These are phyloP conservation scores for Aspergillus fischeri DNA, from an alignment of 2,329 filamentous ascomycete species.

Conservation along the genomic window DNA sequence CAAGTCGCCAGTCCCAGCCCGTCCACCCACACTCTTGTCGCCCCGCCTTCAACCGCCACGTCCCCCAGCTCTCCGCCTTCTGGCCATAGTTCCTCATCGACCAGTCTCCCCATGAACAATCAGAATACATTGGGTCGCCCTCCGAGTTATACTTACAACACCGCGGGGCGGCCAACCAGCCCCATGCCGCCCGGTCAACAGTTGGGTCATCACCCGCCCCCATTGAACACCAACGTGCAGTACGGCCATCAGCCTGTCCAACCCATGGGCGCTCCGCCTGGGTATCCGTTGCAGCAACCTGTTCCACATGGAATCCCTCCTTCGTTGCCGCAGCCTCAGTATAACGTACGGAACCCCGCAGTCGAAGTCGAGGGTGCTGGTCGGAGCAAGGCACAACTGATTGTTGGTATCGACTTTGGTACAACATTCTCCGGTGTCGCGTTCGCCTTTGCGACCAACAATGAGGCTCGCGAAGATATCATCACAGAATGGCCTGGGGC, in stretches of 20 bases:
- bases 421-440: slow-evolving; percentile 98
- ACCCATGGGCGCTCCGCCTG: slow-evolving; percentile 40
- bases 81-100: slow-evolving; percentile 43
- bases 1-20: slow-evolving; percentile 5
- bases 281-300: slow-evolving; percentile 41
- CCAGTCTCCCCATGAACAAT: slow-evolving; percentile 54
- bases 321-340: slow-evolving; percentile 24
- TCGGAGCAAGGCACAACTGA: slow-evolving; percentile 91
- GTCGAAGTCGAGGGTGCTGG: slow-evolving; percentile 81
- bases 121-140: slow-evolving; percentile 56
- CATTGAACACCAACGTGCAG: slow-evolving; percentile 52
- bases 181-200: slow-evolving; percentile 47
- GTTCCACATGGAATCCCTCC: slow-evolving; percentile 26
- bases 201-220: slow-evolving; percentile 44
- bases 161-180: slow-evolving; percentile 49
- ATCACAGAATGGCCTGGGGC: slow-evolving; percentile 99
- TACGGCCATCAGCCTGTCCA: slow-evolving; percentile 42
- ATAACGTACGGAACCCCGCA: slow-evolving; percentile 30
- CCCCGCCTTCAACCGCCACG: slow-evolving; percentile 33
- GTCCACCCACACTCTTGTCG: slow-evolving; percentile 26
- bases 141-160: slow-evolving; percentile 59
- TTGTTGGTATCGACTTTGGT: slow-evolving; percentile 98
- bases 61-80: slow-evolving; percentile 35
- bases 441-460: slow-evolving; percentile 90
- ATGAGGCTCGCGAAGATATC: slow-evolving; percentile 95